These are phyloP conservation scores for Trametes sanguinea DNA, from an alignment of 768 basidiomycete species.

Conservation along the genomic window DNA sequence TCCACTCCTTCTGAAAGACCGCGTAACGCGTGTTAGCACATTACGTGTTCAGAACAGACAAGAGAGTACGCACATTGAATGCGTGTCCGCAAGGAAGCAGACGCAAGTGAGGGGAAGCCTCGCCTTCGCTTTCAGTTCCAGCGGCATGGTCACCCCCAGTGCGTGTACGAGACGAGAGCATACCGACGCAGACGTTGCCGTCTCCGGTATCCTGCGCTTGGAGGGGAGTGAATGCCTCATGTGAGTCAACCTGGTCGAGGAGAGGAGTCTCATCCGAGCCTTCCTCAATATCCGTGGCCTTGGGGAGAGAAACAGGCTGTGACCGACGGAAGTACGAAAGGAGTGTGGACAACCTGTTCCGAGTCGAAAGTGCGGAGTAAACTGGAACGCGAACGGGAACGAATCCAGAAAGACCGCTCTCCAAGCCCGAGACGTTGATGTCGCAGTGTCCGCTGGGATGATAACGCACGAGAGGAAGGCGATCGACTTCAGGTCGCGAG, in stretches of 20 bases:
- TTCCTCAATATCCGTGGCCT: background rate
- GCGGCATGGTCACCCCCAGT: too few species aligned
- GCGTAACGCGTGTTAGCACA: slow-evolving; percentile 46
- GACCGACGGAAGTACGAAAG: background rate
- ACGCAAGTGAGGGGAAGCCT: background rate
- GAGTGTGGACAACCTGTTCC: background rate
- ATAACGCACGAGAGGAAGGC: background rate
- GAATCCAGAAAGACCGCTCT: too few species aligned
- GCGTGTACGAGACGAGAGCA: too few species aligned
- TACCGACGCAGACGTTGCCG: too few species aligned
- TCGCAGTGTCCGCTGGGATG: background rate
- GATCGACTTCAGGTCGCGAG: background rate
- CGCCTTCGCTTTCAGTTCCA: background rate
- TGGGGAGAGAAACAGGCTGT: background rate
- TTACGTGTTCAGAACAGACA: background rate
- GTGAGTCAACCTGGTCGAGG: background rate
- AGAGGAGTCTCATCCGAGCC: background rate
- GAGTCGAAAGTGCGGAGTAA: background rate
- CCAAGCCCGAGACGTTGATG: background rate
- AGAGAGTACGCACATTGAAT: background rate
- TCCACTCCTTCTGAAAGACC: slow-evolving; percentile 19
- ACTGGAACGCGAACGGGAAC: too few species aligned
- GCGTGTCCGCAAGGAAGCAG: background rate
- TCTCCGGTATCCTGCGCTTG: too few species aligned
- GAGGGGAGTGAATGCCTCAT: too few species aligned